Evolutionary conservation across 306 rosid species (phyloP).

Genomic region (Casuarina cunninghamiana): DNA sequence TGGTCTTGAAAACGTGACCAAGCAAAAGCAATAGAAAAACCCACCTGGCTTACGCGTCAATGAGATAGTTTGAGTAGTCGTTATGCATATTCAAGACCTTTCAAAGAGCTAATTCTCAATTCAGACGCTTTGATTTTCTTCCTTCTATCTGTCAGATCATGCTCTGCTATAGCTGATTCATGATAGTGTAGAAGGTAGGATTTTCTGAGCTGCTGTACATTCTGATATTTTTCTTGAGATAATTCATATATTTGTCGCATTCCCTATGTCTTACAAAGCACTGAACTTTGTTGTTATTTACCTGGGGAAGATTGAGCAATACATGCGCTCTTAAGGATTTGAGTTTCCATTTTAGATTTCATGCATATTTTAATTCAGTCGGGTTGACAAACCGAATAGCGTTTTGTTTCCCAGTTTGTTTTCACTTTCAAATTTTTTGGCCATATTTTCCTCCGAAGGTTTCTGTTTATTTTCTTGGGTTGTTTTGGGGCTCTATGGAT

Average conservation of each 20-base stretch:
- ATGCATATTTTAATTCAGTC: not conserved
- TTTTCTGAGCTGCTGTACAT: slow-evolving; percentile 6
- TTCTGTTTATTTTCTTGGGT: not conserved
- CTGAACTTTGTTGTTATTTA: not conserved
- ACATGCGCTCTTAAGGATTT: slow-evolving; percentile 14
- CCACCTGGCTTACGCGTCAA: slow-evolving; percentile 21
- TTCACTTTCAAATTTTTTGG: not conserved
- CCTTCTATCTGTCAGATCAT: slow-evolving; percentile 17
- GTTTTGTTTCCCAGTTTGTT: slow-evolving; percentile 13
- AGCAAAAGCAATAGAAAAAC: slow-evolving; percentile 20
- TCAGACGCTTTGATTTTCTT: slow-evolving; percentile 25
- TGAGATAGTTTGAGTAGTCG: not conserved
- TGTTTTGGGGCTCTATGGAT: slow-evolving; percentile 13
- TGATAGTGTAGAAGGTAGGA: slow-evolving; percentile 32
- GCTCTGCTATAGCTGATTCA: slow-evolving; percentile 7
- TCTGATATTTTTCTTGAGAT: slow-evolving; percentile 7
- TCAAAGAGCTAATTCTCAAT: slow-evolving; percentile 17
- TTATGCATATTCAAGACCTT: slow-evolving; percentile 22
- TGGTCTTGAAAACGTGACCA: slow-evolving; percentile 9
- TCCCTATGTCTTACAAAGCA: slow-evolving; percentile 6
- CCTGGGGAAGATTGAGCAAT: not conserved
- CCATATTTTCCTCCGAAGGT: not conserved
- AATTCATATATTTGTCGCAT: slow-evolving; percentile 12
- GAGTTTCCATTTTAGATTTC: not conserved
- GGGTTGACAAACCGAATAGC: slow-evolving; percentile 1